Conservation (phyloP, 371 early-diverging fungal genomes). For the Cladochytrium tenue region DNA sequence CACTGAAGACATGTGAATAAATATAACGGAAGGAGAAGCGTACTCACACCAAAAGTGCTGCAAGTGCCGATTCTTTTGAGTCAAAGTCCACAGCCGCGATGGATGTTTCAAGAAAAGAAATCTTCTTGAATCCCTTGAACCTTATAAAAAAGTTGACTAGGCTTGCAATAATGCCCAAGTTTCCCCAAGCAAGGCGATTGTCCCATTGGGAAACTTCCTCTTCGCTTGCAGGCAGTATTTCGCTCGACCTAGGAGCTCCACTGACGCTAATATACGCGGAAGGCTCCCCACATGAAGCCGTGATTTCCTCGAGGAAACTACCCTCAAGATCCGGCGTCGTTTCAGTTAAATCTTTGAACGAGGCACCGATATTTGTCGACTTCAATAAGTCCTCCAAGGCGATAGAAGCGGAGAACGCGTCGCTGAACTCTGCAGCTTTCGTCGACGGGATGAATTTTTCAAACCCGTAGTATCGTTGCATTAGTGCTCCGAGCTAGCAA, state of each 20-base stretch:
- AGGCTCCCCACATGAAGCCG: too few species aligned
- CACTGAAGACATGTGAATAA: neutral
- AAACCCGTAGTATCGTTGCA: conserved; percentile 9
- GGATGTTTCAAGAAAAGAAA: conserved; percentile 6
- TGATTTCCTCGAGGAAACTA: neutral
- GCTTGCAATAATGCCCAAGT: conserved; percentile 3
- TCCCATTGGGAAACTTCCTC: neutral
- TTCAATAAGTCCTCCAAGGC: conserved; percentile 8
- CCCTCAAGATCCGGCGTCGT: neutral
- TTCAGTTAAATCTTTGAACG: neutral
- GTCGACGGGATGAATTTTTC: neutral
- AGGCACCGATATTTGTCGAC: neutral
- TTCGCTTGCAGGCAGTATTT: neutral
- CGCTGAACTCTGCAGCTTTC: conserved; percentile 4
- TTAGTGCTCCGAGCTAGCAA: conserved; percentile 6
- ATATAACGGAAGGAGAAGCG: neutral
- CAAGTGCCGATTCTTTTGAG: neutral
- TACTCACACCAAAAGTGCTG: neutral
- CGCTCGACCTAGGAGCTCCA: neutral
- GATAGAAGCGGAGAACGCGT: conserved; percentile 10
- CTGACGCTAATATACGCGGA: neutral
- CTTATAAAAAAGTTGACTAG: conserved; percentile 10
- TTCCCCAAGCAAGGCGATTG: conserved; percentile 6
- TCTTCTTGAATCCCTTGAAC: conserved; percentile 10
- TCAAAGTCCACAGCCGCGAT: conserved; percentile 11